Conservation (phyloP, 257 asterid genomes). For the Jasminum sambac region DNA sequence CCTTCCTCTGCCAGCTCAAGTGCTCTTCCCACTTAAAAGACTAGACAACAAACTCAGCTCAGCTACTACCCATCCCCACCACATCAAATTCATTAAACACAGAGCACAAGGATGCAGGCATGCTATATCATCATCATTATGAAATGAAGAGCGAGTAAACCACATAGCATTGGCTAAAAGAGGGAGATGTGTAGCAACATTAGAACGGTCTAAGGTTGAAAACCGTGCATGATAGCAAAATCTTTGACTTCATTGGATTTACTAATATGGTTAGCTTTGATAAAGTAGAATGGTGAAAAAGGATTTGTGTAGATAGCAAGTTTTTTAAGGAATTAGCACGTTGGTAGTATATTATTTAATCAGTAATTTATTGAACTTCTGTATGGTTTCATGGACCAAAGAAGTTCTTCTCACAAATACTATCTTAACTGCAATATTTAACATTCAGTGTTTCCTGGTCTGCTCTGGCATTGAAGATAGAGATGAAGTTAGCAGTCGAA, state of each 20-base stretch:
- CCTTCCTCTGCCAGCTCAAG: constrained; percentile 78
- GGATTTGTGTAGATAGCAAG: not conserved
- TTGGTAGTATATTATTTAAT: not conserved
- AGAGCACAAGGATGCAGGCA: not conserved
- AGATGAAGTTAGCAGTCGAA: constrained; percentile 57
- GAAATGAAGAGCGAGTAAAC: not conserved
- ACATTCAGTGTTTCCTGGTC: not conserved
- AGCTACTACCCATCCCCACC: not conserved
- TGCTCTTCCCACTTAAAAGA: constrained; percentile 94
- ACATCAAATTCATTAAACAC: too few relatives aligned
- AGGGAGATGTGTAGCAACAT: not conserved
- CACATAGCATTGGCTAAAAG: not conserved
- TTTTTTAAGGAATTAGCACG: not conserved
- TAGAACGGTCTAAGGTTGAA: not conserved
- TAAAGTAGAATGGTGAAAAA: not conserved
- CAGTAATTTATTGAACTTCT: not conserved
- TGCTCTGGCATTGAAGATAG: constrained; percentile 39
- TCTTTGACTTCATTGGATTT: not conserved
- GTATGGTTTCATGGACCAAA: not conserved
- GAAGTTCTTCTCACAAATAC: not conserved
- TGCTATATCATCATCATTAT: not conserved
- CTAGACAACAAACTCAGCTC: constrained; percentile 37
- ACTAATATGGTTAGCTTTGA: not conserved
- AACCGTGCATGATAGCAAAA: not conserved
- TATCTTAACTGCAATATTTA: not conserved